These are phyloP conservation scores for Tetrapisispora arboricola DNA, from an alignment of 805 yeast genomes.

Conservation along the genomic window DNA sequence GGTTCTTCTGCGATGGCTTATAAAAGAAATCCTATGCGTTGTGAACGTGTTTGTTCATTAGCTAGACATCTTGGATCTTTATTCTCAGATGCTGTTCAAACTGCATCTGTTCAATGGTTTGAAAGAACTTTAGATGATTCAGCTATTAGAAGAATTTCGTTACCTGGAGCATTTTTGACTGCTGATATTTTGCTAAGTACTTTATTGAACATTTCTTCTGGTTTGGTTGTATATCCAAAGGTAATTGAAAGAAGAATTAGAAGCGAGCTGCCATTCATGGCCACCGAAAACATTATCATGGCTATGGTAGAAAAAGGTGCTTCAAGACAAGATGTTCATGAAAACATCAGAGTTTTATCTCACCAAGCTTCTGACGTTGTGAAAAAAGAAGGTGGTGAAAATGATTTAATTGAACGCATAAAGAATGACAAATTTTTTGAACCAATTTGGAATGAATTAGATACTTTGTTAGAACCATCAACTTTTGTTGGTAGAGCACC, in stretches of 20 bases:
- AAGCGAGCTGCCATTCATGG: constrained; percentile 97
- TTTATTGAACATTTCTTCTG: constrained; percentile 82
- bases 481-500: constrained; percentile 99
- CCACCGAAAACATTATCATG: constrained; percentile 97
- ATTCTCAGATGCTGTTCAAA: constrained; percentile 87
- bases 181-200: constrained; percentile 90
- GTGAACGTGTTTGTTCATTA: constrained; percentile 97
- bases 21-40: constrained; percentile 99
- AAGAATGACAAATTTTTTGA: constrained; percentile 66
- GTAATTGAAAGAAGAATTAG: constrained; percentile 93
- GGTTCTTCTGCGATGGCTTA: constrained; percentile 99
- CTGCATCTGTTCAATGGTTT: constrained; percentile 98
- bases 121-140: constrained; percentile 98
- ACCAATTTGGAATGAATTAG: constrained; percentile 84
- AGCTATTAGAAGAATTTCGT: constrained; percentile 92
- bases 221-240: constrained; percentile 96
- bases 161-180: constrained; percentile 93
- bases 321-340: constrained; percentile 97
- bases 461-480: constrained; percentile 70
- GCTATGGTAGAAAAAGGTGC: constrained; percentile 99
- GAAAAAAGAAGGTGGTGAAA: constrained; percentile 97
- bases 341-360: constrained; percentile 89
- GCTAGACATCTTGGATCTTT: constrained; percentile 91
- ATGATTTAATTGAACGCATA: constrained; percentile 86
- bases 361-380: constrained; percentile 97